Conservation (phyloP, 2,329 filamentous ascomycete genomes). For the Neopestalotiopsis rosae region DNA sequence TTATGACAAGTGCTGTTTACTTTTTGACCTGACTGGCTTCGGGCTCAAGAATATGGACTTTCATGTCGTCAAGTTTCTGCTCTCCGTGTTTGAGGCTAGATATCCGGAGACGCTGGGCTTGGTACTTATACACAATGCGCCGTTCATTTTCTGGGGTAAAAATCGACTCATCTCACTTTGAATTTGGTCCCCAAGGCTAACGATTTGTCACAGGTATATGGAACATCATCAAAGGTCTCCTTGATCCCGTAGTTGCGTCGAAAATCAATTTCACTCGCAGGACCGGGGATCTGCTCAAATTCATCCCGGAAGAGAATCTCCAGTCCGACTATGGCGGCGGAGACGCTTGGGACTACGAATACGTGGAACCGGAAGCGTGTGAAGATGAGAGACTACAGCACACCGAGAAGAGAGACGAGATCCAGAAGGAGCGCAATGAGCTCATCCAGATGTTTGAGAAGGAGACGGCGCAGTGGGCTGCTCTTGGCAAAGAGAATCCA, state of each 20-base stretch:
- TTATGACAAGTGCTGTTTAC: constrained; percentile 40
- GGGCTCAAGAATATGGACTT: constrained; percentile 79
- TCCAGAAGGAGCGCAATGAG: constrained; percentile 56
- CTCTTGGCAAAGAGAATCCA: constrained; percentile 38
- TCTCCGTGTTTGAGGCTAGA: constrained; percentile 80
- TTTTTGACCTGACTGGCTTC: constrained; percentile 78
- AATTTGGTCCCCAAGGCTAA: background rate
- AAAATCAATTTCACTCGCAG: constrained; percentile 75
- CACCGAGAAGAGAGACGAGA: constrained; percentile 47
- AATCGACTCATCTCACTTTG: background rate
- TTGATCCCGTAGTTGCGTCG: constrained; percentile 75
- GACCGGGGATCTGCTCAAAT: constrained; percentile 64
- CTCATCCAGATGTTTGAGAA: constrained; percentile 63
- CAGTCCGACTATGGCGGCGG: constrained; percentile 70
- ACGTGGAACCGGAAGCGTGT: constrained; percentile 61
- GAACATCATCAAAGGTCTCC: constrained; percentile 76
- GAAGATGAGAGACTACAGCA: constrained; percentile 64
- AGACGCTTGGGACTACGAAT: constrained; percentile 70
- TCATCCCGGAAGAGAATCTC: constrained; percentile 63
- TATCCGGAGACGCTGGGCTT: constrained; percentile 76
- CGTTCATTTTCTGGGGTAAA: constrained; percentile 68
- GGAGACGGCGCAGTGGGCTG: constrained; percentile 65
- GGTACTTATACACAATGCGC: constrained; percentile 76
- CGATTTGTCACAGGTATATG: constrained; percentile 35
- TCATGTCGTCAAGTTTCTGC: constrained; percentile 77